phyloP scores from a whole-genome alignment of 352 stramenopile genomes.

The Pythium utonaiense region DNA sequence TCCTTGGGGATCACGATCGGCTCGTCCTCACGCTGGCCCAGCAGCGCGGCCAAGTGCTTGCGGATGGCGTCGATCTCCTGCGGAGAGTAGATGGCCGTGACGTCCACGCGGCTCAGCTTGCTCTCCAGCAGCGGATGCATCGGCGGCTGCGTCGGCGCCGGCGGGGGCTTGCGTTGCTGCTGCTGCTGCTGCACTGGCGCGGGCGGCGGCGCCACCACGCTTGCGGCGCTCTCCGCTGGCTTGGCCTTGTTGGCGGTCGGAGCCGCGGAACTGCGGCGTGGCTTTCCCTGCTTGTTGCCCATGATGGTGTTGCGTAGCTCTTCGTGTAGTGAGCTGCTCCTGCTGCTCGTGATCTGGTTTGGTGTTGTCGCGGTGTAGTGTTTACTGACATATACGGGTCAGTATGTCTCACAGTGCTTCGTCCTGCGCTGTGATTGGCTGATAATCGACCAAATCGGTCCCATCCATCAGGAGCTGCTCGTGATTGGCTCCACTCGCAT shows the following conservation, averaged over 20 bases:
- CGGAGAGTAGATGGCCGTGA: conserved; percentile 69
- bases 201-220: conserved; percentile 4
- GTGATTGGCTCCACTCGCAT: not conserved
- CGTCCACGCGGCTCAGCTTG: conserved; percentile 71
- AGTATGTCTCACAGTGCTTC: not conserved
- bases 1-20: conserved; percentile 78
- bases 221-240: not conserved
- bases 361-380: not conserved
- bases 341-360: conserved; percentile 11
- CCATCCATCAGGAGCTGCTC: not conserved
- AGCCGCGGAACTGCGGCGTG: conserved; percentile 25
- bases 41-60: conserved; percentile 62
- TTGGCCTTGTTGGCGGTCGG: conserved; percentile 10
- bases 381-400: not conserved
- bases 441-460: not conserved
- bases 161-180: conserved; percentile 15
- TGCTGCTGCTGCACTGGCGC: conserved; percentile 7
- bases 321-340: no score
- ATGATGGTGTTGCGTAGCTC: conserved; percentile 43
- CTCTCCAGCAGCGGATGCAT: conserved; percentile 51
- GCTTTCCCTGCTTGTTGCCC: conserved; percentile 84
- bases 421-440: not conserved
- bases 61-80: conserved; percentile 79
- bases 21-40: conserved; percentile 66
- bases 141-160: conserved; percentile 2